A percentile compares a stretch with the other conserved stretches of the same genome.
phyloP scores from a whole-genome alignment of 2,329 filamentous ascomycete species.

The Aspergillus nomiae region DNA sequence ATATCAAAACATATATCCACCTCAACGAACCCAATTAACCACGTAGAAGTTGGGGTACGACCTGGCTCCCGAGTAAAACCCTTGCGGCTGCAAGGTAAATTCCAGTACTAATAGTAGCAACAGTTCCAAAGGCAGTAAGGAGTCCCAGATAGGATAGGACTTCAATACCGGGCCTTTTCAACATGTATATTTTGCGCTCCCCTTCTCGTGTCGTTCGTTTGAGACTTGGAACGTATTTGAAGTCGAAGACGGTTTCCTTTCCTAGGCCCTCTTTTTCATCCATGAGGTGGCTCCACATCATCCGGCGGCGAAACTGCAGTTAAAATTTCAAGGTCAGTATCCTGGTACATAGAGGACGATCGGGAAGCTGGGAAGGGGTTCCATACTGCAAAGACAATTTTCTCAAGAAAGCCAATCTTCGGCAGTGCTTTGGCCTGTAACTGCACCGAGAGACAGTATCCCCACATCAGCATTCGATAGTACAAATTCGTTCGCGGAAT shows the following conservation, averaged over 20 bases:
- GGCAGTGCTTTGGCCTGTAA: neutral
- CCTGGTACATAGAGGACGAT: neutral
- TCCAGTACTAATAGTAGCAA: neutral
- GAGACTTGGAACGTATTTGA: neutral
- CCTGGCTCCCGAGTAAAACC: neutral
- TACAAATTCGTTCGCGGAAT: neutral
- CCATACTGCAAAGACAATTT: neutral
- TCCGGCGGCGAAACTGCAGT: neutral
- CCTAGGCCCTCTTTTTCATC: neutral
- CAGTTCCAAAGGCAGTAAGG: neutral
- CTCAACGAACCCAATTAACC: neutral
- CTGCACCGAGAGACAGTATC: neutral
- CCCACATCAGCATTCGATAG: neutral
- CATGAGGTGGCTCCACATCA: neutral
- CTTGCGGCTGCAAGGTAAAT: neutral
- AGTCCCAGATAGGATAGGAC: neutral
- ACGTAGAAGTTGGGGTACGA: neutral
- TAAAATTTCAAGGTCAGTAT: neutral
- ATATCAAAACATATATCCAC: accelerated
- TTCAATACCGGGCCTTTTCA: neutral
- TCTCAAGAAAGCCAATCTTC: neutral
- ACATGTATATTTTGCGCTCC: neutral
- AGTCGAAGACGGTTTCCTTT: neutral
- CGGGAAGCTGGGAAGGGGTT: neutral
- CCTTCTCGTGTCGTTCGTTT: neutral